Conservation (phyloP, 371 early-diverging fungal genomes). For the Polyrhizophydium stewartii region DNA sequence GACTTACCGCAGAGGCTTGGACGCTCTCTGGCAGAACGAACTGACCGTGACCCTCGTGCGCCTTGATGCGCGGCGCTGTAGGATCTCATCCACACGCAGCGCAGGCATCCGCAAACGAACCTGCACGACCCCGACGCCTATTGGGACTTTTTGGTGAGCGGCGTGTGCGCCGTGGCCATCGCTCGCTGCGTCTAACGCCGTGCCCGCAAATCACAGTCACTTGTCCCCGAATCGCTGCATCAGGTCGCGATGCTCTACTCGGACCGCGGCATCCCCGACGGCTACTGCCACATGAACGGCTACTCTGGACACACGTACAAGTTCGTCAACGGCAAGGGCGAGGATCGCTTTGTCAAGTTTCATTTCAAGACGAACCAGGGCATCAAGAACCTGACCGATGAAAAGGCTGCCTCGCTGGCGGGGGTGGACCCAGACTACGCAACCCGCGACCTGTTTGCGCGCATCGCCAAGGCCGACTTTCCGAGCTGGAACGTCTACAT, state of each 20-base stretch:
- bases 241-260: constrained; percentile 42
- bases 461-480: constrained; percentile 67
- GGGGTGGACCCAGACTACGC: constrained; percentile 70
- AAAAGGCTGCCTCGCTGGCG: constrained; percentile 60
- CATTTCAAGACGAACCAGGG: constrained; percentile 83
- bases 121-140: constrained; percentile 15
- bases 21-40: too few relatives aligned
- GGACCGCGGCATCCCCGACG: constrained; percentile 43
- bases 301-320: constrained; percentile 53
- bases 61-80: too few relatives aligned
- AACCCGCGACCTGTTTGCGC: constrained; percentile 67
- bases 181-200: too few relatives aligned
- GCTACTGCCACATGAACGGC: constrained; percentile 28
- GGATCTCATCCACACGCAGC: constrained; percentile 47
- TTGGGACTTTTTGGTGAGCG: not conserved
- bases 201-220: too few relatives aligned
- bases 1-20: not conserved
- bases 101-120: constrained; percentile 46
- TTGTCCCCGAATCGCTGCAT: constrained; percentile 42
- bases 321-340: constrained; percentile 66
- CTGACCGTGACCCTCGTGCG: too few relatives aligned
- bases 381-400: constrained; percentile 62
- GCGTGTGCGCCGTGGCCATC: too few relatives aligned
- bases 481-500: constrained; percentile 73
- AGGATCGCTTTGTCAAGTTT: constrained; percentile 76